Conservation (phyloP, 768 basidiomycete genomes). For the Tephrocybe rancida region DNA sequence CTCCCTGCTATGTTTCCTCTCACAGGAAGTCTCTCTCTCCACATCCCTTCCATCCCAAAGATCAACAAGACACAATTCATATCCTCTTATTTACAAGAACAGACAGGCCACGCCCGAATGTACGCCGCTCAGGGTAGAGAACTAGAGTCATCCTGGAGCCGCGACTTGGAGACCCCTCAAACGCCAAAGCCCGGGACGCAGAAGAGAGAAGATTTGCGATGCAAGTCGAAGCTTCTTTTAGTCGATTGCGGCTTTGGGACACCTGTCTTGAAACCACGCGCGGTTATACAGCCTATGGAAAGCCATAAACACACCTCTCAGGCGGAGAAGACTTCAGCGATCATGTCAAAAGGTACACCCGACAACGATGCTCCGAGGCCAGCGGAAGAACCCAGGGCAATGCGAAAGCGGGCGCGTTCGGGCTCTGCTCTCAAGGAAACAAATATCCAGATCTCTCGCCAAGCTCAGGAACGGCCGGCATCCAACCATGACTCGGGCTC, state of each 20-base stretch:
- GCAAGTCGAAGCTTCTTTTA: not conserved
- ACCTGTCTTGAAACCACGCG: constrained; percentile 56
- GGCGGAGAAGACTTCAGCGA: constrained; percentile 7
- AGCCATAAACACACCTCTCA: not conserved
- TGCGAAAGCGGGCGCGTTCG: constrained; percentile 3
- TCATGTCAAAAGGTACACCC: not conserved
- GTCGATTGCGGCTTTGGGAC: constrained; percentile 48
- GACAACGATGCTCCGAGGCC: not conserved
- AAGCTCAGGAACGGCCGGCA: no score
- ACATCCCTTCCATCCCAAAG: constrained; percentile 34
- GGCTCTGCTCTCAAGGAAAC: not conserved
- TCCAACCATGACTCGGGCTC: not conserved
- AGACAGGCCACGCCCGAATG: constrained; percentile 42
- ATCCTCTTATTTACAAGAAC: constrained; percentile 49
- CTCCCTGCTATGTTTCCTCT: not conserved
- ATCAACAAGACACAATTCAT: constrained; percentile 46
- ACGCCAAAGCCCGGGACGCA: not conserved
- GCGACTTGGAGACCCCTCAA: not conserved
- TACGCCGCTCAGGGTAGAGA: constrained; percentile 45
- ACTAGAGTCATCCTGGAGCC: constrained; percentile 32
- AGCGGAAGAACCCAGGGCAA: not conserved
- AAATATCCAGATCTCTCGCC: not conserved
- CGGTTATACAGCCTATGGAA: constrained; percentile 9
- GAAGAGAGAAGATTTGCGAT: not conserved
- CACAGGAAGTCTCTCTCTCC: constrained; percentile 5